phyloP scores from a whole-genome alignment of 225 moss, liverwort and hornwort species.

The Anthoceros angustus region DNA sequence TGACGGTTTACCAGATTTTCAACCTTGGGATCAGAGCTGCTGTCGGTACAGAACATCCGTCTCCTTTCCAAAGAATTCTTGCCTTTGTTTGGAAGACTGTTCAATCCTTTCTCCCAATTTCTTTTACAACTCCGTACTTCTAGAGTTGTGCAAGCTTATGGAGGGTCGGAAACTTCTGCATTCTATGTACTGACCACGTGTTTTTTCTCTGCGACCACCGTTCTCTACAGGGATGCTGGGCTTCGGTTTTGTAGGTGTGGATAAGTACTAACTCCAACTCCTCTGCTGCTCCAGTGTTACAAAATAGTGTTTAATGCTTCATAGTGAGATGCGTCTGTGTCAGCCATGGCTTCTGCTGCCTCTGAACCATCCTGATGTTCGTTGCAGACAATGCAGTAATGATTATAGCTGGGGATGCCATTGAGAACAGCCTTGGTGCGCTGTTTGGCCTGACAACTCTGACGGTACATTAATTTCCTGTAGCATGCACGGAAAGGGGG shows the following conservation, averaged over 20 bases:
- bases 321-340: neutral
- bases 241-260: conserved; percentile 47
- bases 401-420: conserved; percentile 60
- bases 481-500: neutral
- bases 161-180: too few relatives aligned
- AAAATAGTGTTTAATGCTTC: neutral
- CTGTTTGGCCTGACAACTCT: conserved; percentile 47
- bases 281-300: neutral
- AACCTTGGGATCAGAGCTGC: conserved; percentile 45
- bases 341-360: conserved; percentile 45
- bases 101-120: too few relatives aligned
- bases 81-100: too few relatives aligned
- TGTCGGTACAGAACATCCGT: conserved; percentile 21
- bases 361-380: too few relatives aligned
- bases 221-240: conserved; percentile 14
- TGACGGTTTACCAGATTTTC: conserved; percentile 26
- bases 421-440: conserved; percentile 49
- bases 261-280: neutral
- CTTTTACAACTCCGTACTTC: too few relatives aligned
- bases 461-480: conserved; percentile 17
- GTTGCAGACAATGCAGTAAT: conserved; percentile 55
- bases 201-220: too few relatives aligned
- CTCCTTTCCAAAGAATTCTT: too few relatives aligned
- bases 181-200: too few relatives aligned
- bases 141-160: too few relatives aligned